A percentile compares a stretch with the other conserved stretches of the same genome.
phyloP scores from a whole-genome alignment of 2,329 filamentous ascomycete genomes.

The Calonectria montana region DNA sequence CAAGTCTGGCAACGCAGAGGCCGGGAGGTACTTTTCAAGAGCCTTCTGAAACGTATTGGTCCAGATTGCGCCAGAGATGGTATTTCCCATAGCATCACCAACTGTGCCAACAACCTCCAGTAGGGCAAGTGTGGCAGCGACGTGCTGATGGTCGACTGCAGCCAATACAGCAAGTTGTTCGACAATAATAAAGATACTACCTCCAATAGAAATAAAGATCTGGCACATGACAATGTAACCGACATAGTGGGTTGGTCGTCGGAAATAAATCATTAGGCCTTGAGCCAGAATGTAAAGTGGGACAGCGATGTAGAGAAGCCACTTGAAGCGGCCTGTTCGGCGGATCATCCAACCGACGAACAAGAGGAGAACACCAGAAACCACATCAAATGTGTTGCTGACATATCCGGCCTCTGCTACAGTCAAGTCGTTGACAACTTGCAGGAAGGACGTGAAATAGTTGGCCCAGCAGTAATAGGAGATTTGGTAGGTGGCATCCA shows the following conservation, averaged over 20 bases:
- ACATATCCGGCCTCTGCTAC: slow-evolving; percentile 62
- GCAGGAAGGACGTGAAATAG: slow-evolving; percentile 63
- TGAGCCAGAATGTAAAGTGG: slow-evolving; percentile 65
- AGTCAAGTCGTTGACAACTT: slow-evolving; percentile 61
- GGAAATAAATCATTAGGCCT: slow-evolving; percentile 52
- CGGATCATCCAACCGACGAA: slow-evolving; percentile 60
- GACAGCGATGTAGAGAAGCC: slow-evolving; percentile 58
- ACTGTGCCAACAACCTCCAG: slow-evolving; percentile 42
- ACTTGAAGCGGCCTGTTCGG: slow-evolving; percentile 63
- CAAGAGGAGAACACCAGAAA: slow-evolving; percentile 59
- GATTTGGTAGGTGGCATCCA: slow-evolving; percentile 53
- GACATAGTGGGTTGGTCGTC: slow-evolving; percentile 49
- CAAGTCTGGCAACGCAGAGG: slow-evolving; percentile 45
- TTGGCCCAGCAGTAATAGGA: slow-evolving; percentile 59
- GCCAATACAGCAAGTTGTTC: slow-evolving; percentile 45
- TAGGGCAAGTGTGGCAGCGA: slow-evolving; percentile 46
- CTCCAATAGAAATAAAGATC: slow-evolving; percentile 62
- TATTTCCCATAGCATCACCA: slow-evolving; percentile 44
- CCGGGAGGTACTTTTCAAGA: slow-evolving; percentile 63
- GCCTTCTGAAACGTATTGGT: slow-evolving; percentile 51
- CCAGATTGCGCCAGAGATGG: slow-evolving; percentile 48
- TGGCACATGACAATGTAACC: slow-evolving; percentile 62
- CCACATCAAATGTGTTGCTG: slow-evolving; percentile 59
- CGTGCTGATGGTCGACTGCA: slow-evolving; percentile 46
- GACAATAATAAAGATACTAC: slow-evolving; percentile 60